These are phyloP conservation scores for Lizonia empirigonia DNA, from an alignment of 2,329 filamentous ascomycete genomes.

Conservation along the genomic window DNA sequence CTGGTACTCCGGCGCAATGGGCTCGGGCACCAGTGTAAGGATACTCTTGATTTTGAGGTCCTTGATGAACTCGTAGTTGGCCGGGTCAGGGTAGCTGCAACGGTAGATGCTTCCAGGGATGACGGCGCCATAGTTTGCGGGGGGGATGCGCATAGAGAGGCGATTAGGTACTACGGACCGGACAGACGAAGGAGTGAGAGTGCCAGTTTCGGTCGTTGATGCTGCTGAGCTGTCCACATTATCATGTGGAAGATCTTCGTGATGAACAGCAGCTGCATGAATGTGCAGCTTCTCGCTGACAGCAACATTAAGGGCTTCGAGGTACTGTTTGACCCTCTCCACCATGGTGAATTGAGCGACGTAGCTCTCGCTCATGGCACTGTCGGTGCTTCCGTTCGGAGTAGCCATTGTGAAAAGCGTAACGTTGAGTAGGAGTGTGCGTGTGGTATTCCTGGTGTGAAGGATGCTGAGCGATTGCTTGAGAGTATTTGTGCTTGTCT, in stretches of 20 bases:
- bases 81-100: conserved; percentile 75
- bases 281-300: conserved; percentile 31
- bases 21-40: conserved; percentile 64
- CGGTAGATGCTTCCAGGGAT: conserved; percentile 75
- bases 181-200: conserved; percentile 30
- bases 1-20: conserved; percentile 55
- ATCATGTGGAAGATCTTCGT: conserved; percentile 41
- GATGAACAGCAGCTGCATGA: conserved; percentile 36
- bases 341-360: conserved; percentile 21
- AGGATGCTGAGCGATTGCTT: not conserved
- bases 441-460: not conserved
- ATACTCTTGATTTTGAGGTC: conserved; percentile 76
- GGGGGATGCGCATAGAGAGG: conserved; percentile 53
- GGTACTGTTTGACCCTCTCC: conserved; percentile 29
- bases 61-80: conserved; percentile 73
- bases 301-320: conserved; percentile 30
- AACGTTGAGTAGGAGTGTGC: not conserved
- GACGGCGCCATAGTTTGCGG: conserved; percentile 78
- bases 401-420: conserved; percentile 20
- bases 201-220: conserved; percentile 20
- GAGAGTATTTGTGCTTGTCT: not conserved
- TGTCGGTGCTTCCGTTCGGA: conserved; percentile 9
- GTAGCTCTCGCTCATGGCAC: conserved; percentile 7
- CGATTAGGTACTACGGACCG: conserved; percentile 35
- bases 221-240: conserved; percentile 6